Evolutionary conservation across 73 alveolate species (phyloP).

Genomic region (Paramecium sonneborni): DNA sequence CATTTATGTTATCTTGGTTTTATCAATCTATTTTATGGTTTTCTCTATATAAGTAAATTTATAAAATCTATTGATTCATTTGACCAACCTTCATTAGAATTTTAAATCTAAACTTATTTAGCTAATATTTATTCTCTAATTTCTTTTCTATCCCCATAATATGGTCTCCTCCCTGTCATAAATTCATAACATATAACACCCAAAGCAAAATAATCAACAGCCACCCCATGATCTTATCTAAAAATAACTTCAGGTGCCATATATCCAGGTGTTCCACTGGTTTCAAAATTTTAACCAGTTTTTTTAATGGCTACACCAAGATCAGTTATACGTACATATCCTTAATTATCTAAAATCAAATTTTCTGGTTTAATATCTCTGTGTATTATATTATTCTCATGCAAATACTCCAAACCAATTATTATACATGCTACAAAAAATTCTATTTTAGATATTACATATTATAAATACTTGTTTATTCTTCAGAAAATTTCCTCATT

Average conservation of each 20-base stretch:
- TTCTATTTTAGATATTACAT: background rate
- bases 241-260: constrained; percentile 90
- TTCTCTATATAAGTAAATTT: constrained; percentile 70
- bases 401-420: constrained; percentile 92
- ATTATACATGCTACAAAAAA: constrained; percentile 93
- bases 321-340: constrained; percentile 94
- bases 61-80: constrained; percentile 85
- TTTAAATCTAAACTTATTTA: constrained; percentile 75
- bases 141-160: constrained; percentile 86
- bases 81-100: constrained; percentile 77
- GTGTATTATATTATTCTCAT: constrained; percentile 87
- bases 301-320: constrained; percentile 93
- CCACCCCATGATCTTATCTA: constrained; percentile 78
- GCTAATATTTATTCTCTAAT: constrained; percentile 85
- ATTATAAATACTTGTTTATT: constrained; percentile 71
- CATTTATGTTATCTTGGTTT: constrained; percentile 69
- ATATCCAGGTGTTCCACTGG: constrained; percentile 90
- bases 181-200: constrained; percentile 85
- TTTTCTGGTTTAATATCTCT: constrained; percentile 98
- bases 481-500: constrained; percentile 71
- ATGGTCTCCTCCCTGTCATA: constrained; percentile 83
- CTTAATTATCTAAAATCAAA: constrained; percentile 88
- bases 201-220: constrained; percentile 80
- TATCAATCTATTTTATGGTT: background rate
- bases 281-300: constrained; percentile 89